phyloP scores from a whole-genome alignment of 257 asterid species.

The Solanum arcanum region DNA sequence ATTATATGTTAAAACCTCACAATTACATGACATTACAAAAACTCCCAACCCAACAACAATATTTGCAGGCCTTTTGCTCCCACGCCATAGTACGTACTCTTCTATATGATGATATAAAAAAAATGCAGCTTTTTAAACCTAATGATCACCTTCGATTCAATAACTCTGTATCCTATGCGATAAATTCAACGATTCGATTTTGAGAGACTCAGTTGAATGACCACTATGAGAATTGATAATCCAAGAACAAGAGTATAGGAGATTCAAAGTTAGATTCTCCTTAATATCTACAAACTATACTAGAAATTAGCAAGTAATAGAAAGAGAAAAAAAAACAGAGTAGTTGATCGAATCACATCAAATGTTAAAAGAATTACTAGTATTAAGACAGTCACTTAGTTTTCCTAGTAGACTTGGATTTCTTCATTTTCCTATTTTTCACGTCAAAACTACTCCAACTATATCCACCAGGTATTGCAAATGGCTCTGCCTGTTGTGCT shows the following conservation, averaged over 20 bases:
- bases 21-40: not conserved
- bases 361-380: not conserved
- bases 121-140: not conserved
- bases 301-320: not conserved
- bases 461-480: slow-evolving; percentile 61
- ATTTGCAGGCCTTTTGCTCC: not conserved
- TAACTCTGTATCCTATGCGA: not conserved
- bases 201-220: not conserved
- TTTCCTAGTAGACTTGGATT: slow-evolving; percentile 49
- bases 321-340: not conserved
- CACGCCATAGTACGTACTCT: not conserved
- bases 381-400: slow-evolving; percentile 20
- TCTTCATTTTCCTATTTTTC: slow-evolving; percentile 46
- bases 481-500: slow-evolving; percentile 40
- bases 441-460: slow-evolving; percentile 61
- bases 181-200: not conserved
- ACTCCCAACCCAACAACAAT: not conserved
- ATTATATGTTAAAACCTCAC: not conserved
- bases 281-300: not conserved
- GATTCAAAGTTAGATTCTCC: not conserved
- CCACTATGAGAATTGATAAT: not conserved
- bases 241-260: not conserved
- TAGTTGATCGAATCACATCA: not conserved
- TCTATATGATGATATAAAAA: not conserved
- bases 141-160: not conserved